Percentiles rank a stretch among this genome's conserved stretches.
Evolutionary conservation across 2,329 filamentous ascomycete genomes (phyloP).

Genomic region (Phyllosticta citribraziliensis): DNA sequence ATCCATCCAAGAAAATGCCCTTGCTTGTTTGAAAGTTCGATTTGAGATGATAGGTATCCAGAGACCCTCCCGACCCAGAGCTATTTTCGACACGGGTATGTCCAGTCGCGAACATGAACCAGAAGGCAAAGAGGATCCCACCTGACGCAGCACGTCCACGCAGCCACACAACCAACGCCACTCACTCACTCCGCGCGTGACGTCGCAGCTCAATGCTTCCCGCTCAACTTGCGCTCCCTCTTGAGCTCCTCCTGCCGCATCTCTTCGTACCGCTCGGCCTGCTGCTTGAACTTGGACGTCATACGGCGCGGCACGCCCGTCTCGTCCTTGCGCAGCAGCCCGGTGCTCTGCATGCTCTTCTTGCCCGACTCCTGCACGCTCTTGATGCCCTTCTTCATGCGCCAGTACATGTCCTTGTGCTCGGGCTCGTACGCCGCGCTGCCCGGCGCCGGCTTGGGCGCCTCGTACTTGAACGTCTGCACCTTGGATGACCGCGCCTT

Average conservation of each 20-base stretch:
- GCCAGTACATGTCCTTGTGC: neutral
- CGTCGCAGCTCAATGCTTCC: neutral
- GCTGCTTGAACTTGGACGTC: conserved; percentile 3
- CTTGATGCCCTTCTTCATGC: neutral
- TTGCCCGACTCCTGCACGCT: conserved; percentile 6
- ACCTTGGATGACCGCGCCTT: neutral
- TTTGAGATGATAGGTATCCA: too few species aligned
- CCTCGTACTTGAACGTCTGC: conserved; percentile 4
- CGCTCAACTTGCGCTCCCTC: neutral
- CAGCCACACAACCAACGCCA: too few species aligned
- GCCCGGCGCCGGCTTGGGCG: conserved; percentile 1
- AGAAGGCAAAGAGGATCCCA: too few species aligned
- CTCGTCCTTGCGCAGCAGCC: neutral
- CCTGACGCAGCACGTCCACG: too few species aligned
- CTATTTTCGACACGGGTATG: too few species aligned
- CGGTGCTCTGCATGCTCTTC: conserved; percentile 2
- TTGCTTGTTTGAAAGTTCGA: too few species aligned
- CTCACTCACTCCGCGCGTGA: neutral
- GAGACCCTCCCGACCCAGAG: too few species aligned
- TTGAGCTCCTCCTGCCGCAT: conserved; percentile 1
- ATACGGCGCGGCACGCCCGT: neutral
- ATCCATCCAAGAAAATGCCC: too few species aligned
- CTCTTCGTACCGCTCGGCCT: conserved; percentile 10
- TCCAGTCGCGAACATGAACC: too few species aligned
- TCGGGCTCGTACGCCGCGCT: neutral